Evolutionary conservation across 768 basidiomycete species (phyloP), one percentile per base, ranked within the genome.

Genomic region (Leccinellum albellum): DNA sequence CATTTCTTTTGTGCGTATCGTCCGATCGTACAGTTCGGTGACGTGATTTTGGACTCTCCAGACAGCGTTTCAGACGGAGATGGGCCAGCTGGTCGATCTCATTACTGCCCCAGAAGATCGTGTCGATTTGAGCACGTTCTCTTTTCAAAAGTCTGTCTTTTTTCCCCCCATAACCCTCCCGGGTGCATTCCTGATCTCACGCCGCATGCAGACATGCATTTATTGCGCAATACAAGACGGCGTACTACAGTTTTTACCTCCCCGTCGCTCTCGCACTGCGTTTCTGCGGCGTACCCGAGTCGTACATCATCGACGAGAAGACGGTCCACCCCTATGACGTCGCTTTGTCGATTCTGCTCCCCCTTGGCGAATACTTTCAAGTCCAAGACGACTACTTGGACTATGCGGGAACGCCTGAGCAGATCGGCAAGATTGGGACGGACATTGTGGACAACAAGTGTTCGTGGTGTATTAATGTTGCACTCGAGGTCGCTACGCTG

Each of bases 391-490:
- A 98, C 75, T 98, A 87, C 75, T 84, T 98, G 65, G 97, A 99
- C 73, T 97, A 85, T 70, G 87, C 89, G n/a, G 94, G 88, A 5
- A 83, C 90, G 8, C 92, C 94, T 0, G 94, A 94, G 74, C 81
- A 89, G 64, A 89, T 98, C 51, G 96, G 96, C 48, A 98, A 99
- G 77, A 86, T 99, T 57, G 97, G 96, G 21, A 98, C 96, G 14
- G 97, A 98, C 71, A 99, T 99, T 67, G 73, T 98, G 57, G 96
- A 99, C 74, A 98, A 98, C 84, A 99, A 99, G 77, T 98, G 96
- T 74, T 90, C 89, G 15, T 99, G 96, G 97, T 87, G 88, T 64
- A 80, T 98, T 71, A 98, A 97, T 75, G 86, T 84, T n/a, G 97
- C 94, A 29, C 79, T 98, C 57, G 71, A 75, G n/a, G 70, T 78